Evolutionary conservation across 352 stramenopile species (phyloP).

Genomic region (Phytophthora chlamydospora): DNA sequence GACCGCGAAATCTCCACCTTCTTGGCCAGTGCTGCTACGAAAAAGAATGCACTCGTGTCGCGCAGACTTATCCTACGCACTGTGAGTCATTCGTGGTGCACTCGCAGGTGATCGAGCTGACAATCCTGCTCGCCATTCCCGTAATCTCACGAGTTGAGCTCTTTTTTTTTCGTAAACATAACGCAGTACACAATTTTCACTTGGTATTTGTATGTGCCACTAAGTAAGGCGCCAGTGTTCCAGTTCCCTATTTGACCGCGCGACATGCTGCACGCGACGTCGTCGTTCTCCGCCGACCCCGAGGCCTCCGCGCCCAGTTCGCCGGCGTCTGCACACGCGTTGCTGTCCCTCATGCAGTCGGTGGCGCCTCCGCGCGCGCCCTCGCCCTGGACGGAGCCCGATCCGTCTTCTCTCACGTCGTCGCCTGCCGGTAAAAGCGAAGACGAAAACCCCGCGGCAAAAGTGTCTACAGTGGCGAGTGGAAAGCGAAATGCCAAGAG

Average conservation of each 20-base stretch:
- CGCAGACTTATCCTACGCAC: too few species aligned
- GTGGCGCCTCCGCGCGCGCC: slow-evolving; percentile 20
- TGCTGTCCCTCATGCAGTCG: slow-evolving; percentile 38
- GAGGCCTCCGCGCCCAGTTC: slow-evolving; percentile 30
- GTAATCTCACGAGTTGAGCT: too few species aligned
- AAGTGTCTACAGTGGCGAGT: slow-evolving; percentile 1
- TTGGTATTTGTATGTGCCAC: not conserved
- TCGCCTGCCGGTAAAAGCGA: slow-evolving; percentile 12
- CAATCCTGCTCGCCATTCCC: too few species aligned
- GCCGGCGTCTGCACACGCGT: slow-evolving; percentile 26
- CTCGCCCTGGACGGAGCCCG: slow-evolving; percentile 7
- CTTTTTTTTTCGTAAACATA: too few species aligned
- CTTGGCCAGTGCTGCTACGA: not conserved
- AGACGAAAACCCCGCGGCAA: slow-evolving; percentile 3
- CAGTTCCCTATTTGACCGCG: not conserved
- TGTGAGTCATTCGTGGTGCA: too few species aligned
- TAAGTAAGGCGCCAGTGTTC: not conserved
- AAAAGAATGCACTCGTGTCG: too few species aligned
- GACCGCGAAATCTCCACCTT: slow-evolving; percentile 1
- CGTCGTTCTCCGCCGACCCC: slow-evolving; percentile 3
- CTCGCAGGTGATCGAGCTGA: too few species aligned
- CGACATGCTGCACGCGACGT: slow-evolving; percentile 10
- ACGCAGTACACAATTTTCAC: not conserved
- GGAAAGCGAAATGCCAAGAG: slow-evolving; percentile 7
- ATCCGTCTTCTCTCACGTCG: slow-evolving; percentile 15